phyloP scores from a whole-genome alignment of 345 rosid genomes.

The Toxicodendron radicans region DNA sequence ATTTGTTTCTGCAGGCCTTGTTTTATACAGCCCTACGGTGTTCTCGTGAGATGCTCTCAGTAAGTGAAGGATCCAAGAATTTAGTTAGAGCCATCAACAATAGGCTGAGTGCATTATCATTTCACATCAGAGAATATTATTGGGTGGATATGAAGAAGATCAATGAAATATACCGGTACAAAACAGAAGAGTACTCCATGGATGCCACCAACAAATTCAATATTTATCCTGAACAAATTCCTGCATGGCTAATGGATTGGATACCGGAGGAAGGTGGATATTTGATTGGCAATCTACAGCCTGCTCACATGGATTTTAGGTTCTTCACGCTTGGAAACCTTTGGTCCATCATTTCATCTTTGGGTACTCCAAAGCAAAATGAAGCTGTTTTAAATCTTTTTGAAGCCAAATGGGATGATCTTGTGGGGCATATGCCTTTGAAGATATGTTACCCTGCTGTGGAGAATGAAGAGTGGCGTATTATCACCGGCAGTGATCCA shows the following conservation, averaged over 20 bases:
- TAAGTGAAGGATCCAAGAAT: conserved; percentile 63
- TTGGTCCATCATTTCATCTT: conserved; percentile 77
- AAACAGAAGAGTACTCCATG: conserved; percentile 84
- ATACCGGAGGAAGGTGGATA: conserved; percentile 82
- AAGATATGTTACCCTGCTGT: conserved; percentile 93
- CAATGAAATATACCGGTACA: conserved; percentile 86
- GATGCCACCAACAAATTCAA: conserved; percentile 89
- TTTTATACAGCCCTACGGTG: conserved; percentile 77
- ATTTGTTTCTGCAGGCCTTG: conserved; percentile 51
- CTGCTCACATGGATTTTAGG: conserved; percentile 89
- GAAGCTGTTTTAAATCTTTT: conserved; percentile 64
- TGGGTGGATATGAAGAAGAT: conserved; percentile 87
- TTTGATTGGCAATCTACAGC: conserved; percentile 76
- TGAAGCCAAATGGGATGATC: conserved; percentile 83
- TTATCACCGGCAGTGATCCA: conserved; percentile 94
- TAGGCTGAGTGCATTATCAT: conserved; percentile 77
- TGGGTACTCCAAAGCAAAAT: conserved; percentile 80
- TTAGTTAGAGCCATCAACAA: conserved; percentile 77
- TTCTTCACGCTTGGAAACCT: conserved; percentile 85
- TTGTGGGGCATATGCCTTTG: conserved; percentile 80
- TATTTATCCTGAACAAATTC: conserved; percentile 89
- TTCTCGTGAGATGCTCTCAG: conserved; percentile 73
- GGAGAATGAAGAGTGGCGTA: conserved; percentile 90
- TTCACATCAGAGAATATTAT: conserved; percentile 86
- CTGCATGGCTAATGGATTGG: conserved; percentile 91